Base-by-base conservation (phyloP, 2,329 filamentous ascomycete species). In the Aaosphaeria pasadenensis region DNA sequence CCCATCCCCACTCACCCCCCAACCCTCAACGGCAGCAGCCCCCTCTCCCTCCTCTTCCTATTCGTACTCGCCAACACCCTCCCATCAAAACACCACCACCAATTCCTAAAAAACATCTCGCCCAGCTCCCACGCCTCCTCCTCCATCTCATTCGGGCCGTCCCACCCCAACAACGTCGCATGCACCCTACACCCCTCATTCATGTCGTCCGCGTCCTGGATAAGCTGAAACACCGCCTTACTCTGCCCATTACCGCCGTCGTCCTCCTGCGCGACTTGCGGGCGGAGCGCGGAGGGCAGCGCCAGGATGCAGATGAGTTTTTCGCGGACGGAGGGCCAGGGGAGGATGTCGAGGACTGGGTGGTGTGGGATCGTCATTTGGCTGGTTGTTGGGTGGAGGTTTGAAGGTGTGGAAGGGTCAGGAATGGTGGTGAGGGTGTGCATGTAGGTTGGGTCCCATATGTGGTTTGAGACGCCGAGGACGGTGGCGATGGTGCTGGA, bases 31-130 rank as follows among this genome's bases (percentile, higher is more conserved):
- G 47, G 44, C 11, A 43, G 41, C 35, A 59, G 72, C 0, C 80
- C 81, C 46, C 79, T 72, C 45, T 74, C 57, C 45, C 56, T 69
- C 51, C 80, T 71, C 72, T 74, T 73, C 44, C 71, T 66, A 62
- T 84, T 83, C 57, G 79, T 81, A 45, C 72, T 73, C 40, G 76
- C 73, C n/a, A 84, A 63, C 11, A 83, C 73, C 7, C 70, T 68
- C 6, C 71, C 60, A 56, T 84, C 81, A 58, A 84, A 78, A 33
- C 81, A 63, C 64, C 81, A 84, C 80, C 80, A 85, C 81, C 81
- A 84, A 38, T 75, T 72, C 62, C 77, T 74, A 61, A 83, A 83
- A 24, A 83, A 64, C n/a, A 74, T 57, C 62, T 83, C 79, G 1
- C 81, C 80, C 9, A 84, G 72, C 60, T 85, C 81, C 80, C 81